phyloP scores from a whole-genome alignment of 192 early-diverging fungal genomes.

The Backusella westeae region DNA sequence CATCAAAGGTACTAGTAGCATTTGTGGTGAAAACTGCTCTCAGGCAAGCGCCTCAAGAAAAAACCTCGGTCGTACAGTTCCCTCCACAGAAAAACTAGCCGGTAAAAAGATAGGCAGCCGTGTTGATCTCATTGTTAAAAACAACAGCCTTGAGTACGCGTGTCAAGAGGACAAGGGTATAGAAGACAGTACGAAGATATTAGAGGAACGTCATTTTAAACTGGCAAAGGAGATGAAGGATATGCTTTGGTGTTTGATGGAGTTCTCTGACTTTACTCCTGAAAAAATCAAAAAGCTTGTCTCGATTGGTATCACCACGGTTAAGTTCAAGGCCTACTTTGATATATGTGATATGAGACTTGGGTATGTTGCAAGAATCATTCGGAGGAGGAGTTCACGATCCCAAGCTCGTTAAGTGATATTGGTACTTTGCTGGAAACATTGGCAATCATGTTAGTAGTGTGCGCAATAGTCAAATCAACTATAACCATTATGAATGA shows the following conservation, averaged over 20 bases:
- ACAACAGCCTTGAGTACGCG: too few species aligned
- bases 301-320: background rate
- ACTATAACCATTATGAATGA: background rate
- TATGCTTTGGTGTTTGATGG: background rate
- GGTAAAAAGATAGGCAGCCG: too few species aligned
- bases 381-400: background rate
- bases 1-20: too few species aligned
- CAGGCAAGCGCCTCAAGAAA: too few species aligned
- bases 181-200: too few species aligned
- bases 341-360: background rate
- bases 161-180: too few species aligned
- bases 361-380: background rate
- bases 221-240: too few species aligned
- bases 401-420: background rate
- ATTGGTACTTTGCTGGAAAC: background rate
- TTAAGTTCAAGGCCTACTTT: background rate
- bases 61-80: too few species aligned
- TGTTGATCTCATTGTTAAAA: too few species aligned
- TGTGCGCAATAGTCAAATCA: background rate
- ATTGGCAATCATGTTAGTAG: background rate
- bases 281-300: background rate
- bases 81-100: too few species aligned
- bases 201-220: too few species aligned
- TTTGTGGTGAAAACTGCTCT: too few species aligned
- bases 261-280: background rate